phyloP scores from a whole-genome alignment of 345 rosid species.

The Eucalyptus tenuipes region DNA sequence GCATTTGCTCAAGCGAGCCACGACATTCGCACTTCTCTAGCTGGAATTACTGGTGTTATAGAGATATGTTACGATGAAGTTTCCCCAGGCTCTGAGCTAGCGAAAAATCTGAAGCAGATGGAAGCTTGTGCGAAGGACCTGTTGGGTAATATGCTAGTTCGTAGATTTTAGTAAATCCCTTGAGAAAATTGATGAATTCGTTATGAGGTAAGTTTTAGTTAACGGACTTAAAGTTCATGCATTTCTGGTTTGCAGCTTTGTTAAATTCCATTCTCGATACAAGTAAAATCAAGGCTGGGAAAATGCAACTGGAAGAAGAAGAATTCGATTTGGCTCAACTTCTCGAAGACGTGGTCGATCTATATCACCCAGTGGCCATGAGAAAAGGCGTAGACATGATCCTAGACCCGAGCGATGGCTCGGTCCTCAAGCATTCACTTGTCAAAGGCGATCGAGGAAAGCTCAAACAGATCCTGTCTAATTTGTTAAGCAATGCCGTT shows the following conservation, averaged over 20 bases:
- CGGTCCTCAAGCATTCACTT: slow-evolving; percentile 23
- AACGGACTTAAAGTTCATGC: neutral
- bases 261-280: slow-evolving; percentile 58
- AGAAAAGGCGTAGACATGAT: slow-evolving; percentile 59
- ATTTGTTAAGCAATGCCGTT: slow-evolving; percentile 67
- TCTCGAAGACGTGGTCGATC: slow-evolving; percentile 50
- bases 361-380: slow-evolving; percentile 43
- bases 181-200: neutral
- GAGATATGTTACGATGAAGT: slow-evolving; percentile 25
- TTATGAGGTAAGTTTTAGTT: neutral
- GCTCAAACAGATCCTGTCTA: slow-evolving; percentile 48
- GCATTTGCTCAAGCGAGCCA: slow-evolving; percentile 74
- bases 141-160: slow-evolving; percentile 19
- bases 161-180: neutral
- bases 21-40: slow-evolving; percentile 56
- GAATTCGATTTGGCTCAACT: slow-evolving; percentile 47
- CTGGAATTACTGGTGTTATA: slow-evolving; percentile 49
- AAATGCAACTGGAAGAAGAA: slow-evolving; percentile 60
- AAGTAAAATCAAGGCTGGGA: slow-evolving; percentile 77
- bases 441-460: slow-evolving; percentile 56
- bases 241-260: slow-evolving; percentile 19
- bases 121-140: slow-evolving; percentile 37
- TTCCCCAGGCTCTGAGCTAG: slow-evolving; percentile 26
- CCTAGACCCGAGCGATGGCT: slow-evolving; percentile 49
- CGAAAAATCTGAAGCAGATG: slow-evolving; percentile 29